Evolutionary conservation across 1,284 basidiomycete species (phyloP).

Genomic region (Ustilago loliicola): DNA sequence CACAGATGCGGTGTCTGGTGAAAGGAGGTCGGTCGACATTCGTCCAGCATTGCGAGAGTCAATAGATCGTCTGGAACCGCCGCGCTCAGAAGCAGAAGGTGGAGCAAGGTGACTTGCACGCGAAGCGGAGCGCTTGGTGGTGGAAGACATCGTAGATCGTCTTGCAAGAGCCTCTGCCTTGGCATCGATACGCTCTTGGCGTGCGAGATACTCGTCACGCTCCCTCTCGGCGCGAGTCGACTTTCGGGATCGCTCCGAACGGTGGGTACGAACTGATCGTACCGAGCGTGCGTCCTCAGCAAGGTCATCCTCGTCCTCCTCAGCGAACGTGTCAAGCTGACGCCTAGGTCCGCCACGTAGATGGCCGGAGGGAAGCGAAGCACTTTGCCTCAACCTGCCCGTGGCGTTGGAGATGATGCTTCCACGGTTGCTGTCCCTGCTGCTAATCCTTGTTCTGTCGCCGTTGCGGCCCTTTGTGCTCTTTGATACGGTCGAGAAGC

Average conservation of each 20-base stretch:
- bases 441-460: conserved; percentile 11
- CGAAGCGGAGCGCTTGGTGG: conserved; percentile 17
- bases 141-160: conserved; percentile 5
- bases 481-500: conserved; percentile 19
- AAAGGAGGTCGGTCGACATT: conserved; percentile 13
- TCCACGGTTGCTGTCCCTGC: conserved; percentile 24
- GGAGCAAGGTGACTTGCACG: conserved; percentile 25
- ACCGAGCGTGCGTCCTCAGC: conserved; percentile 26
- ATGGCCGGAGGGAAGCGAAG: conserved; percentile 41
- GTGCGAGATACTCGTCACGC: conserved; percentile 45
- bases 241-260: conserved; percentile 25
- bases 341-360: conserved; percentile 16
- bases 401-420: conserved; percentile 43
- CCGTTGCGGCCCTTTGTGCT: conserved; percentile 15
- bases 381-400: conserved; percentile 28
- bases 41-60: conserved; percentile 19
- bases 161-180: background rate
- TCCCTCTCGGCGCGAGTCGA: conserved; percentile 45
- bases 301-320: conserved; percentile 44
- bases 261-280: conserved; percentile 19
- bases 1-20: conserved; percentile 20
- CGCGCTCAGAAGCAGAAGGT: conserved; percentile 17
- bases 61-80: conserved; percentile 14
- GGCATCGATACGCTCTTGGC: conserved; percentile 30
- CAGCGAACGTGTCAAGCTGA: conserved; percentile 44